A percentile compares a stretch with the other conserved stretches of the same genome.
These are phyloP conservation scores for Pseudonitzschia pungens DNA, from an alignment of 108 stramenopile species.

Conservation along the genomic window DNA sequence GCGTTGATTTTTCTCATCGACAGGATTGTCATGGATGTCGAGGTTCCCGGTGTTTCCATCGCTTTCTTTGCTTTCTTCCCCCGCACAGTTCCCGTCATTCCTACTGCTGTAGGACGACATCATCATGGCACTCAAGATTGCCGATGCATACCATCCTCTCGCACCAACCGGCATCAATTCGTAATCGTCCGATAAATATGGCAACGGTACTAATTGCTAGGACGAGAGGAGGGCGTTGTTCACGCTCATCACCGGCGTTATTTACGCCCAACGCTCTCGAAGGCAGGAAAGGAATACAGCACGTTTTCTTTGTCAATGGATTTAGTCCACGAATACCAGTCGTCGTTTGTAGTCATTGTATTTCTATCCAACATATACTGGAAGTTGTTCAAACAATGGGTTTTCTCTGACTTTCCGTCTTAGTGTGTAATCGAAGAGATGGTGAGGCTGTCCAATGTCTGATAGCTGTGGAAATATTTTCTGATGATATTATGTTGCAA, in stretches of 20 bases:
- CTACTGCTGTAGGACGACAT: background rate
- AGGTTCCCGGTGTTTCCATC: background rate
- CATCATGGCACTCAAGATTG: slow-evolving; percentile 16
- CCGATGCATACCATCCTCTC: slow-evolving; percentile 22
- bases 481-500: too few species aligned
- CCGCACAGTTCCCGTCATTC: too few species aligned
- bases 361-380: too few species aligned
- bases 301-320: background rate
- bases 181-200: background rate
- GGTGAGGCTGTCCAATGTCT: too few species aligned
- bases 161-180: slow-evolving; percentile 9
- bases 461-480: too few species aligned
- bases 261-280: background rate
- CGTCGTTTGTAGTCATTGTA: too few species aligned
- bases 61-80: too few species aligned
- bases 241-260: background rate
- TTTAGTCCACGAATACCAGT: too few species aligned
- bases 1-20: background rate
- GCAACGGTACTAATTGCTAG: slow-evolving; percentile 9
- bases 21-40: background rate
- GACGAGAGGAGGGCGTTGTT: background rate
- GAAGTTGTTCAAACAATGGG: too few species aligned
- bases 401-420: too few species aligned
- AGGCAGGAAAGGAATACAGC: background rate
- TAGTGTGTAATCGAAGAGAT: too few species aligned